Evolutionary conservation across 1,284 basidiomycete species (phyloP), one percentile per base, ranked within the genome.

Genomic region (Cryptococcus hybrid): DNA sequence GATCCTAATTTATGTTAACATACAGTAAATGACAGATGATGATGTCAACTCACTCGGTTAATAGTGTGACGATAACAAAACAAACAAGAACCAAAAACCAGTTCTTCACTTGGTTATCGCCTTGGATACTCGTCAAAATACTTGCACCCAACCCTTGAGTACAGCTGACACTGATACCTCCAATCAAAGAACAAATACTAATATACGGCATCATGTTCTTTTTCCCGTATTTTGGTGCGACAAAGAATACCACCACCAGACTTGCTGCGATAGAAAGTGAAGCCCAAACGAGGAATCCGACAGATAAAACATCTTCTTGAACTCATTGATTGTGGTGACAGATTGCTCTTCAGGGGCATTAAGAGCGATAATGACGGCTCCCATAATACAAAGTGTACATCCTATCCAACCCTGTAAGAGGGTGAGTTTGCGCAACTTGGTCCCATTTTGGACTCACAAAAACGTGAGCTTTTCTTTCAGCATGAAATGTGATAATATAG

Each of bases 171-270:
- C 88, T 92, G 59, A 99, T 88, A 1, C 96, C 95, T 35, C 95
- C 95, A 69, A 98, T 97, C 82, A 98, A 86, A 63, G 89, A 92
- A 78, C 95, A 99, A 42, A 97, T 89, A 47, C 84, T 80, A 67
- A 96, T 93, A 78, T 98, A 97, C 84, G 93, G 93, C 61, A 99
- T 79, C 94, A 98, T 97, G 71, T 86, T 89, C 18, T 18, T 18
- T 18, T 89, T 93, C 55, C 95, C 95, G 75, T 90, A 92, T 69
- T 86, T 86, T 42, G 59, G 74, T 0, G 68, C 77, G 30, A 63
- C 71, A 39, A 60, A 77, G 57, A 79, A 75, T 13, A 75, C 64
- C 48, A 75, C 39, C 12, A 75, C 60, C 34, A 66, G 58, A 8
- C 66, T 64, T 24, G 60, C 60, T 47, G 61, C 61, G 55, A 76